A percentile compares a stretch with the other conserved stretches of the same genome.
These are phyloP conservation scores for Harringtonia aguacate DNA, from an alignment of 2,329 filamentous ascomycete species.

Conservation along the genomic window DNA sequence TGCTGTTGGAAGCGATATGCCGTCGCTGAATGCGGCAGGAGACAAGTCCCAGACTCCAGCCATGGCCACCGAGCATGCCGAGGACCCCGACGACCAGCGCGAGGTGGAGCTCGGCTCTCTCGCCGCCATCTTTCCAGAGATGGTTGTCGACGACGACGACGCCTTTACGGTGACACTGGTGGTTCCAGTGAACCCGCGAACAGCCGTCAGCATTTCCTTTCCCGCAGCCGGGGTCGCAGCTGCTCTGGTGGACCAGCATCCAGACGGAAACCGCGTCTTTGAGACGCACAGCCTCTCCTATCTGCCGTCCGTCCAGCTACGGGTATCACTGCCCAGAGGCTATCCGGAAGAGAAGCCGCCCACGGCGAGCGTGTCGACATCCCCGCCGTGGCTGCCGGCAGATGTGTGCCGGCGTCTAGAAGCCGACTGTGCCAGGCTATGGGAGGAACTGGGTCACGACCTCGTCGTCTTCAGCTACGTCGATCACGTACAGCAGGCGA, in stretches of 20 bases:
- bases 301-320: conserved; percentile 45
- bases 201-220: conserved; percentile 46
- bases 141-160: conserved; percentile 32
- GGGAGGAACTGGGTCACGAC: conserved; percentile 51
- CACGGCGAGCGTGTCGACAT: conserved; percentile 36
- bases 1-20: too few relatives aligned
- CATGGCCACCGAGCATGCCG: background rate
- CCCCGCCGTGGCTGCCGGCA: conserved; percentile 45
- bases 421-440: conserved; percentile 39
- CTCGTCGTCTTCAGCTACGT: conserved; percentile 53
- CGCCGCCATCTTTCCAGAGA: conserved; percentile 57
- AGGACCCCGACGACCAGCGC: conserved; percentile 38
- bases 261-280: conserved; percentile 1
- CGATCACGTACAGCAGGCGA: conserved; percentile 48
- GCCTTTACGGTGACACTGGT: conserved; percentile 43
- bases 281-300: conserved; percentile 43
- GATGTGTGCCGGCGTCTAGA: conserved; percentile 38
- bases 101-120: conserved; percentile 49
- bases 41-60: background rate
- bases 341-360: conserved; percentile 48
- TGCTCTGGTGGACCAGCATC: conserved; percentile 6
- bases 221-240: conserved; percentile 28
- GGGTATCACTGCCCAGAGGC: conserved; percentile 41
- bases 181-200: conserved; percentile 43
- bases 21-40: background rate